phyloP scores from a whole-genome alignment of 306 rosid species.

The Ceratonia siliqua region DNA sequence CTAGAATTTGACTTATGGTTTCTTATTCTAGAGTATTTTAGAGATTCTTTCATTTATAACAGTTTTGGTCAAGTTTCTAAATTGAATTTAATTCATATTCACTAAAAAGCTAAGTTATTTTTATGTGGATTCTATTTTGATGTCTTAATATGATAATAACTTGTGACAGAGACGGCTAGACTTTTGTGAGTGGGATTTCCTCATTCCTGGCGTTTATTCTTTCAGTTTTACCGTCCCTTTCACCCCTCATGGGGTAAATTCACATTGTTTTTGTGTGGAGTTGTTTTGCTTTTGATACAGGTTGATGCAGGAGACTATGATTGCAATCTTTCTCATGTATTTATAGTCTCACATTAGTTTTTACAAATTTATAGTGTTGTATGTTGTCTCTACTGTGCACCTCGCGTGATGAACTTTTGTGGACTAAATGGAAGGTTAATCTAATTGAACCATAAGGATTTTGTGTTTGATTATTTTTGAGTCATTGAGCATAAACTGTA shows the following conservation, averaged over 20 bases:
- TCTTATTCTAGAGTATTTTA: slow-evolving; percentile 23
- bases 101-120: neutral
- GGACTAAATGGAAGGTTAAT: too few species aligned
- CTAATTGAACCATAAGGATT: too few species aligned
- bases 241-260: neutral
- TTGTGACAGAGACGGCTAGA: neutral
- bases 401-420: too few species aligned
- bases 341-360: neutral
- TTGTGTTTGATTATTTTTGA: too few species aligned
- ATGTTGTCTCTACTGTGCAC: neutral
- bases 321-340: slow-evolving; percentile 1
- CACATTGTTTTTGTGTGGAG: neutral
- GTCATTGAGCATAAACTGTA: neutral
- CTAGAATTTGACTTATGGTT: slow-evolving; percentile 35
- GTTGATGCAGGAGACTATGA: neutral
- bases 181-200: neutral
- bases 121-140: neutral
- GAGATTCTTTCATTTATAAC: neutral
- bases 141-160: neutral
- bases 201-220: neutral
- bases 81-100: neutral
- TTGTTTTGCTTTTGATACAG: neutral
- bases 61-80: neutral
- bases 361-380: neutral
- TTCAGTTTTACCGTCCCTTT: slow-evolving; percentile 17